Conservation (phyloP, 805 yeast species). For the Starmerella sirachaensis region DNA sequence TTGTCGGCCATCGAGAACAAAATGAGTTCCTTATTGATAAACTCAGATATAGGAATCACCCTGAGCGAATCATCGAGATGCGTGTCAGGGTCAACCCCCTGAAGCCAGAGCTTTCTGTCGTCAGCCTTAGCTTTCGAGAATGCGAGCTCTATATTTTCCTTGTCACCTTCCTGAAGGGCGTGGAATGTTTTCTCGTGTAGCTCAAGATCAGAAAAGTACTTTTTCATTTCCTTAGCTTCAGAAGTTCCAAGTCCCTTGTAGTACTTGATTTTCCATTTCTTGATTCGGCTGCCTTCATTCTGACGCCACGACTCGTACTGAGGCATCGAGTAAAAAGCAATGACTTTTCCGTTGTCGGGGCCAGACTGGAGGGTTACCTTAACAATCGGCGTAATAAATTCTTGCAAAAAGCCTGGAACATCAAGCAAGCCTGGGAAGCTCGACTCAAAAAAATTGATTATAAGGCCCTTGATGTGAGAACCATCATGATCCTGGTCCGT, state of each 20-base stretch:
- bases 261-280: slow-evolving; percentile 80
- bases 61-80: slow-evolving; percentile 66
- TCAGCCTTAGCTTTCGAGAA: slow-evolving; percentile 93
- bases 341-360: slow-evolving; percentile 33
- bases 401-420: slow-evolving; percentile 83
- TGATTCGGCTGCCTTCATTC: slow-evolving; percentile 54
- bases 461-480: slow-evolving; percentile 89
- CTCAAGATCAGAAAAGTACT: slow-evolving; percentile 75
- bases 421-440: slow-evolving; percentile 88
- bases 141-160: slow-evolving; percentile 72
- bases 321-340: slow-evolving; percentile 87
- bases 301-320: slow-evolving; percentile 92
- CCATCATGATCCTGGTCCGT: slow-evolving; percentile 99
- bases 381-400: slow-evolving; percentile 92
- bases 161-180: slow-evolving; percentile 61
- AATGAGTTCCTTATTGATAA: slow-evolving; percentile 89
- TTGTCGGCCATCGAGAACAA: slow-evolving; percentile 95
- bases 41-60: slow-evolving; percentile 81
- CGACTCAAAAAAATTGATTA: slow-evolving; percentile 83
- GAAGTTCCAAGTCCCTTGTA: slow-evolving; percentile 99
- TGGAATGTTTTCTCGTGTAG: slow-evolving; percentile 78
- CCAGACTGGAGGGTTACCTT: slow-evolving; percentile 63
- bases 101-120: slow-evolving; percentile 93
- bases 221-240: slow-evolving; percentile 65
- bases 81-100: slow-evolving; percentile 84